Conservation (phyloP, 352 stramenopile genomes). For the Phytophthora multivora region DNA sequence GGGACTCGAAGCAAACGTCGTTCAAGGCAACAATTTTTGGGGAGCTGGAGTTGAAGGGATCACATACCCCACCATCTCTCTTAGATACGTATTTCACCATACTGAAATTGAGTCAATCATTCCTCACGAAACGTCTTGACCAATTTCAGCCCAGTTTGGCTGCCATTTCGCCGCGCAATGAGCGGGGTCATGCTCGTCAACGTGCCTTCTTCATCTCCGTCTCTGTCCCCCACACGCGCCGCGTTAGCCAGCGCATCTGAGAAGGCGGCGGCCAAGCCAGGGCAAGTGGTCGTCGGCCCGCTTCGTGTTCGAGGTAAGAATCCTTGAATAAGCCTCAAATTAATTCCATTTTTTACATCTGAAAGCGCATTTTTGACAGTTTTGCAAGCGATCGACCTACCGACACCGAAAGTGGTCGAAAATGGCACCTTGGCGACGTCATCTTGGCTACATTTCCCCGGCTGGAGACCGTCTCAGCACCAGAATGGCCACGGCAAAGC, state of each 20-base stretch:
- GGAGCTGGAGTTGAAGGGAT: not conserved
- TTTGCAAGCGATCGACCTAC: conserved; percentile 57
- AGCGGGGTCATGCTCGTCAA: conserved; percentile 17
- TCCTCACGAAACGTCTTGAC: not conserved
- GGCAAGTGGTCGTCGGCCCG: conserved; percentile 47
- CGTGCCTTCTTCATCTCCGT: conserved; percentile 13
- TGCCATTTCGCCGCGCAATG: conserved; percentile 19
- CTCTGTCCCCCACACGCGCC: conserved; percentile 53
- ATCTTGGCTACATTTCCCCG: conserved; percentile 62
- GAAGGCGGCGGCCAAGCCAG: conserved; percentile 49
- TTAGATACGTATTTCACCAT: conserved; percentile 11
- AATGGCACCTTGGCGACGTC: conserved; percentile 21
- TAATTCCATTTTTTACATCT: conserved; percentile 7
- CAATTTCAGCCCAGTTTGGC: not conserved
- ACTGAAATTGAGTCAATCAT: conserved; percentile 12
- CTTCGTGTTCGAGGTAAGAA: conserved; percentile 63
- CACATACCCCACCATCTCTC: not conserved
- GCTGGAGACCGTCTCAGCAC: conserved; percentile 13
- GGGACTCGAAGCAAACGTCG: no score
- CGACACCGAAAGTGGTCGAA: conserved; percentile 30
- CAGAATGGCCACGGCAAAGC: conserved; percentile 15
- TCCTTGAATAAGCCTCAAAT: not conserved
- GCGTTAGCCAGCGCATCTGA: conserved; percentile 58
- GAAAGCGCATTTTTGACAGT: conserved; percentile 32
- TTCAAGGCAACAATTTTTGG: no score